A percentile compares a stretch with the other conserved stretches of the same genome.
Evolutionary conservation across 164 flowering plant species (phyloP).

Genomic region (Akebia trifoliata): DNA sequence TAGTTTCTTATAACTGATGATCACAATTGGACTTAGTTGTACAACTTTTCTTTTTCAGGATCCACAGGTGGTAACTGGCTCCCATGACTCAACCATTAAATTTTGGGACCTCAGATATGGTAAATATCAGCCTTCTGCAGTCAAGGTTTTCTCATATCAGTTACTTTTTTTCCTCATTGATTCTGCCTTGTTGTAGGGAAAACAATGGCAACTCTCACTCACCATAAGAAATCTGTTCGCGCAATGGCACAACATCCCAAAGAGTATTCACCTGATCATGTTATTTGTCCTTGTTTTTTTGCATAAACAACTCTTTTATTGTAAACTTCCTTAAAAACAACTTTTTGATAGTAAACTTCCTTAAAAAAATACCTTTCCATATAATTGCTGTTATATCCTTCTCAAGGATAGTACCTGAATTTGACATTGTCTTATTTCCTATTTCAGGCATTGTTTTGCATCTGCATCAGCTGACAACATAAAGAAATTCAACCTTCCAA

Average conservation of each 20-base stretch:
- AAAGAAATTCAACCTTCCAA: constrained; percentile 91
- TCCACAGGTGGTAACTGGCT: constrained; percentile 98
- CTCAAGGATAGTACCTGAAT: too few species aligned
- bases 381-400: too few species aligned
- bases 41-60: constrained; percentile 43
- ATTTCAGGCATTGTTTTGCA: constrained; percentile 75
- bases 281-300: constrained; percentile 4
- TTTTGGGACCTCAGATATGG: constrained; percentile 98
- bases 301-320: not conserved
- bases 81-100: constrained; percentile 92
- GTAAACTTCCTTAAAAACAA: too few species aligned
- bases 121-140: constrained; percentile 20
- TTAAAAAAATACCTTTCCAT: too few species aligned
- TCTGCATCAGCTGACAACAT: constrained; percentile 99
- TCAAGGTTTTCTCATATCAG: not conserved
- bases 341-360: too few species aligned
- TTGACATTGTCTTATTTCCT: not conserved
- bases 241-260: constrained; percentile 94
- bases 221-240: constrained; percentile 97
- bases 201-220: constrained; percentile 85
- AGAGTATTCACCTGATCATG: constrained; percentile 50
- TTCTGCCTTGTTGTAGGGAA: constrained; percentile 49
- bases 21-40: too few species aligned
- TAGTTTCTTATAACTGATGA: too few species aligned
- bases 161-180: too few species aligned